These are phyloP conservation scores for Ophiosphaerella herpotricha DNA, from an alignment of 2,329 filamentous ascomycete species.

Conservation along the genomic window DNA sequence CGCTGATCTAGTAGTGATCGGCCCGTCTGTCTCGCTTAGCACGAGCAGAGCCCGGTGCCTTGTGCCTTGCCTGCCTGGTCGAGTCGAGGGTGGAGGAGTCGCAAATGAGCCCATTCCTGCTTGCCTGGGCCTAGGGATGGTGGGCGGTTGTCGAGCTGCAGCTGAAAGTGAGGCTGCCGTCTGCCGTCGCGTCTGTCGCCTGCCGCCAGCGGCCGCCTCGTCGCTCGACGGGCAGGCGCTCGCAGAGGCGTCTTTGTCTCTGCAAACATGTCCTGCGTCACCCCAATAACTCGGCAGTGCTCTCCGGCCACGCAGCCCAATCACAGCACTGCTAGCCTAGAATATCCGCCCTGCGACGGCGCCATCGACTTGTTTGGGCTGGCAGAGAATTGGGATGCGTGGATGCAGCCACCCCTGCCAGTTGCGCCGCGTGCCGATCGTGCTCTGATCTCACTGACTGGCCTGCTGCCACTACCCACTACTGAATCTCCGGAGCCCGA, in stretches of 20 bases:
- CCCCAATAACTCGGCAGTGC: background rate
- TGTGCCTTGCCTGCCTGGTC: no score
- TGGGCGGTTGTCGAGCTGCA: no score
- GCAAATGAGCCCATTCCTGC: no score
- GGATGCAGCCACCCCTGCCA: no score
- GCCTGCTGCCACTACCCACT: background rate
- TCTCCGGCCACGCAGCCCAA: conserved; percentile 4
- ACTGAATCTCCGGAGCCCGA: conserved; percentile 13
- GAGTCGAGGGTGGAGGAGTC: no score
- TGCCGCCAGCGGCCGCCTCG: background rate
- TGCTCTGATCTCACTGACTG: conserved; percentile 27
- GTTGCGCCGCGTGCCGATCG: conserved; percentile 24
- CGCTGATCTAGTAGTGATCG: conserved; percentile 16
- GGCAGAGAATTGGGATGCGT: background rate
- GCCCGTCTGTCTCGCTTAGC: background rate
- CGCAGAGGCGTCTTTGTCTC: conserved; percentile 10
- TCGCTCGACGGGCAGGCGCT: conserved; percentile 8
- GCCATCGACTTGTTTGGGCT: conserved; percentile 7
- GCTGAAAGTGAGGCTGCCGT: background rate
- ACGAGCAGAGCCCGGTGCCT: no score
- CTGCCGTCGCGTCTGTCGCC: background rate
- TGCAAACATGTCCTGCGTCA: conserved; percentile 7
- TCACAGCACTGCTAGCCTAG: no score
- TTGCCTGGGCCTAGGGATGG: no score
- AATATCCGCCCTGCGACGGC: background rate